Conservation (phyloP, 306 rosid genomes). For the Echinosophora koreensis region DNA sequence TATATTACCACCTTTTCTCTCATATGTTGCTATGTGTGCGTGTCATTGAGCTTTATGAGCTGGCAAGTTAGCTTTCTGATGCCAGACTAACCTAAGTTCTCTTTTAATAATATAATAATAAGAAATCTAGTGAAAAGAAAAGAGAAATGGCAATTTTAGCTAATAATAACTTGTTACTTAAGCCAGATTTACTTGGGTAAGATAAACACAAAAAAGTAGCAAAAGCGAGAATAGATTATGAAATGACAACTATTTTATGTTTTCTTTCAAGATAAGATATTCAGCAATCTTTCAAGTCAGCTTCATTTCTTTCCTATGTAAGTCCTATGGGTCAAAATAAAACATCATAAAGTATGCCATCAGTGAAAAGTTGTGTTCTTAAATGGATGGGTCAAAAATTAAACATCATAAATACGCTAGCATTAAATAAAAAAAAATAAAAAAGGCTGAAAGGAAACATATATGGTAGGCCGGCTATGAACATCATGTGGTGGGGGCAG, state of each 20-base stretch:
- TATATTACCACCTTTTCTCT: background rate
- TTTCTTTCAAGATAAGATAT: slow-evolving; percentile 1
- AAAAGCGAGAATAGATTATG: background rate
- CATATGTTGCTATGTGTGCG: background rate
- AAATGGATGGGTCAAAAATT: background rate
- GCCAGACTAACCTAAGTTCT: background rate
- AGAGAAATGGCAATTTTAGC: background rate
- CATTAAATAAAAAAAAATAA: no score
- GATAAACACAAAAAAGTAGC: background rate
- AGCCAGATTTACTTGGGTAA: no score
- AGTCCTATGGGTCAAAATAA: background rate
- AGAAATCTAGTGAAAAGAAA: background rate
- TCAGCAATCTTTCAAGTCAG: background rate
- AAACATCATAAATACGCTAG: background rate
- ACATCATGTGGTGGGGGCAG: background rate
- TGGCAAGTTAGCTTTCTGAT: slow-evolving; percentile 40
- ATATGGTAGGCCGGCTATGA: background rate
- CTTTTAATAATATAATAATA: background rate
- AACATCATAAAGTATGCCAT: background rate
- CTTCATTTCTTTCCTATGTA: background rate
- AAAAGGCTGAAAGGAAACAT: background rate
- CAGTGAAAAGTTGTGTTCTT: background rate
- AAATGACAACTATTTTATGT: no score
- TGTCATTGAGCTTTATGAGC: slow-evolving; percentile 8
- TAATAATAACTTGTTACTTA: background rate